Base-by-base conservation (phyloP, 768 basidiomycete species). In the Cystobasidium tubakii region DNA sequence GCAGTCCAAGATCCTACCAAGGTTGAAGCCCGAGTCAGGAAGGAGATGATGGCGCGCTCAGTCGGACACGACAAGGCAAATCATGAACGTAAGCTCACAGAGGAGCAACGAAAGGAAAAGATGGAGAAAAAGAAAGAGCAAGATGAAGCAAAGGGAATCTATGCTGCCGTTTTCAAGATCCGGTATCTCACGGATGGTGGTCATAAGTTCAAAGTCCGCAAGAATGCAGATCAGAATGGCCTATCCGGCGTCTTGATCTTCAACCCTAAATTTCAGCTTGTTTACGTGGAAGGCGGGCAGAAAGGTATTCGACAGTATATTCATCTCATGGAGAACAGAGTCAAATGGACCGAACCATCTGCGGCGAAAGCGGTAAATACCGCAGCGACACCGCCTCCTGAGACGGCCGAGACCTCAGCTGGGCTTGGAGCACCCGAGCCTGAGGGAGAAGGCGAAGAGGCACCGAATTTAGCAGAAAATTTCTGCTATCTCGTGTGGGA, bases 1-100 rank as follows among this genome's bases (percentile, higher is more conserved):
- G 95, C 94, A 0, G 89, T 99, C 29, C 90, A 92, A 85, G 96
- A 98, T 80, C 96, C 96, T 0, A 99, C 96, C 1, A 88, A 93
- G 64, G 92, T 99, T 1, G 96, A 99, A 81, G 95, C 95, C 4
- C 89, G 91, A 36, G 94, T 99, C 17, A 85, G 92, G 57, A 85
- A 91, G 39, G 96, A 99, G 81, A 95, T 98, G 33, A 90, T 90
- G 0, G 89, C 88, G 84, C 86, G 96, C 75, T 89, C 89, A 79
- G 88, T 92, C 76, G 85, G 84, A 9, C 96, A 99, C 80, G 91
- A 96, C 80, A 91, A 92, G 85, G 90, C 89, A 86, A 99, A 99
- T 77, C 84, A 87, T 3, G 90, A 91, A 80, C 87, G 94, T 57
- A 93, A 95, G 82, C 85, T 99, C 36, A 94, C 89, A 0, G 89